phyloP scores from a whole-genome alignment of 2,329 filamentous ascomycete genomes.

The Aspergillus sp. region DNA sequence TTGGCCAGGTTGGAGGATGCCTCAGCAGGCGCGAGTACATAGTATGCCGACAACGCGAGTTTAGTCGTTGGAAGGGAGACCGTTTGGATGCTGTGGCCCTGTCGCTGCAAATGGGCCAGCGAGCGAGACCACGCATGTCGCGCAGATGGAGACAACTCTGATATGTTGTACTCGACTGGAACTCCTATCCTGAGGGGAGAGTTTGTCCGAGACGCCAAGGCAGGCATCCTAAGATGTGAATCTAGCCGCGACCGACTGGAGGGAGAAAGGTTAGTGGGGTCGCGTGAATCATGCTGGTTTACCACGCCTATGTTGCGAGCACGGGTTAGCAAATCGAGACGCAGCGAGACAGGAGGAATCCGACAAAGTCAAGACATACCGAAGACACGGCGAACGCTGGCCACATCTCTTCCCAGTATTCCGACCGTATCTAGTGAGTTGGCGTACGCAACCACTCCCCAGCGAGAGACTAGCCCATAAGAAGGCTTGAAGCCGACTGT shows the following conservation, averaged over 20 bases:
- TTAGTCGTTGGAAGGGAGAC: constrained; percentile 82
- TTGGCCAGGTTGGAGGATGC: constrained; percentile 95
- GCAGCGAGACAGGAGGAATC: background rate
- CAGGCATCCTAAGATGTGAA: constrained; percentile 44
- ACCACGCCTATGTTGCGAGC: constrained; percentile 46
- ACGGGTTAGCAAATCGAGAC: constrained; percentile 17
- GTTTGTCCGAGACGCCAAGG: constrained; percentile 25
- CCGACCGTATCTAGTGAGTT: constrained; percentile 93
- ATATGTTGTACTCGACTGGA: constrained; percentile 81
- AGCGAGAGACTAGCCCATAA: constrained; percentile 82
- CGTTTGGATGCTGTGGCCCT: constrained; percentile 72
- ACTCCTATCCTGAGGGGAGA: constrained; percentile 57
- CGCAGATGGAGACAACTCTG: constrained; percentile 71
- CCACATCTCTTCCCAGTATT: constrained; percentile 62
- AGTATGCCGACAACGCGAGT: constrained; percentile 88
- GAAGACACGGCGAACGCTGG: constrained; percentile 56
- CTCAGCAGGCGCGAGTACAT: constrained; percentile 91
- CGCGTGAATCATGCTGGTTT: constrained; percentile 65
- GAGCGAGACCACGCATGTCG: constrained; percentile 68
- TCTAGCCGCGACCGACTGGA: constrained; percentile 56
- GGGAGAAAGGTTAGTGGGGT: constrained; percentile 71
- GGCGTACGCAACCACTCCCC: constrained; percentile 86
- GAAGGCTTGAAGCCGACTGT: constrained; percentile 87
- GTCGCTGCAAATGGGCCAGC: constrained; percentile 59
- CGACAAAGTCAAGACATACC: constrained; percentile 39